Evolutionary conservation across 2,329 filamentous ascomycete species (phyloP).

Genomic region (Polytolypa hystricis): DNA sequence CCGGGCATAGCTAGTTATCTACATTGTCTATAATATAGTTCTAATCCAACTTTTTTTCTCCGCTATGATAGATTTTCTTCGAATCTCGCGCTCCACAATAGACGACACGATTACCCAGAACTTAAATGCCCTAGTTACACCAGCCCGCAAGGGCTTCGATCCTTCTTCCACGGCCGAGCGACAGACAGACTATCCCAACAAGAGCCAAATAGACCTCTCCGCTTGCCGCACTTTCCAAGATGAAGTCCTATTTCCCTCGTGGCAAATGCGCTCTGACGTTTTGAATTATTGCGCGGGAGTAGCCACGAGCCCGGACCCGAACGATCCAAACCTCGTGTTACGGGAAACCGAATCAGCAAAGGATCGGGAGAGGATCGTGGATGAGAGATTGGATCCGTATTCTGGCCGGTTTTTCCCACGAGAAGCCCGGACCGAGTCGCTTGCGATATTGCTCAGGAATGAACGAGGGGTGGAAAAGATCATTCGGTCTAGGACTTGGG

Average conservation of each 20-base stretch:
- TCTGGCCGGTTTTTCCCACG: conserved; percentile 62
- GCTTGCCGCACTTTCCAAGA: conserved; percentile 65
- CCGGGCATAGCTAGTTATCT: conserved; percentile 2
- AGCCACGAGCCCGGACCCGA: conserved; percentile 73
- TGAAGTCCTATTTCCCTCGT: conserved; percentile 72
- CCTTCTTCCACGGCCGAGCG: conserved; percentile 62
- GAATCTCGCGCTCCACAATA: conserved; percentile 68
- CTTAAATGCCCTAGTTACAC: conserved; percentile 77
- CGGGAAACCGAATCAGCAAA: conserved; percentile 59
- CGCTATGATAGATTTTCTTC: conserved; percentile 64
- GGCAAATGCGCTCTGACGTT: conserved; percentile 73
- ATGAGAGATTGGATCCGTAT: conserved; percentile 89
- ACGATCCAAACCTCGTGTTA: conserved; percentile 66
- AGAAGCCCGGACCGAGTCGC: conserved; percentile 67
- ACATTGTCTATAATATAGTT: background rate
- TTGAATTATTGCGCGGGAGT: conserved; percentile 83
- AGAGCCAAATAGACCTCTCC: conserved; percentile 45
- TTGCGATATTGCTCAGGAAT: conserved; percentile 59
- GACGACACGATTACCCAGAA: conserved; percentile 93
- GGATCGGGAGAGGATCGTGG: conserved; percentile 61
- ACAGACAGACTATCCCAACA: conserved; percentile 38
- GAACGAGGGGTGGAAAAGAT: conserved; percentile 67
- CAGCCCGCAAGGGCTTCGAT: conserved; percentile 61
- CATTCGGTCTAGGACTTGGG: conserved; percentile 72
- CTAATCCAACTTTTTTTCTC: conserved; percentile 5